phyloP scores from a whole-genome alignment of 2,329 filamentous ascomycete genomes.

The Fusarium succisae region DNA sequence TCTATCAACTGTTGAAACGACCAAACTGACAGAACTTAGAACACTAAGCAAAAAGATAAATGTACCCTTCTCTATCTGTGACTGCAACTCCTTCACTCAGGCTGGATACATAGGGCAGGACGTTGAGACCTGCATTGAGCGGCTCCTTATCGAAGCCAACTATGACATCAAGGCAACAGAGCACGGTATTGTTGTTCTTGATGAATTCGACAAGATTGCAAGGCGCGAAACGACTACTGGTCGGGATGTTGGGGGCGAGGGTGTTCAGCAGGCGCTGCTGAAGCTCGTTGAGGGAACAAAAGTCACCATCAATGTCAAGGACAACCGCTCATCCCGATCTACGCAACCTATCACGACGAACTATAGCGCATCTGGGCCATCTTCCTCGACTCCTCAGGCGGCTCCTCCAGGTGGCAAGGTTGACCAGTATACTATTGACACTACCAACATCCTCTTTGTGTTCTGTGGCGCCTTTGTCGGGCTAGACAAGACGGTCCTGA shows the following conservation, averaged over 20 bases:
- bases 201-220: constrained; percentile 98
- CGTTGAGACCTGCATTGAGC: constrained; percentile 93
- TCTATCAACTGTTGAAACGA: neutral
- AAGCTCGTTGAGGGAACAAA: constrained; percentile 98
- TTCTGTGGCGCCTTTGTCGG: constrained; percentile 96
- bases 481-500: constrained; percentile 85
- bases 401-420: constrained; percentile 60
- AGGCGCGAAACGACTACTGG: constrained; percentile 87
- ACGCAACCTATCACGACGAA: constrained; percentile 63
- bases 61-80: constrained; percentile 93
- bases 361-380: constrained; percentile 56
- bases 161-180: constrained; percentile 88
- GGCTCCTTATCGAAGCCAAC: constrained; percentile 87
- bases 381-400: constrained; percentile 57
- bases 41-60: constrained; percentile 93
- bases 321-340: constrained; percentile 69
- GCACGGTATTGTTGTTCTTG: constrained; percentile 91
- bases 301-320: constrained; percentile 89
- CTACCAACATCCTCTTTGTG: constrained; percentile 96
- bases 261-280: constrained; percentile 92
- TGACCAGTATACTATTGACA: constrained; percentile 80
- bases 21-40: constrained; percentile 57
- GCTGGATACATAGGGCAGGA: constrained; percentile 98
- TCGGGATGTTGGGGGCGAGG: constrained; percentile 94
- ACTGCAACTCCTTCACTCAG: constrained; percentile 95